Percentiles rank a stretch among this genome's conserved stretches.
Evolutionary conservation across 108 stramenopile genomes (phyloP).

Genomic region (Nitzschia palea): DNA sequence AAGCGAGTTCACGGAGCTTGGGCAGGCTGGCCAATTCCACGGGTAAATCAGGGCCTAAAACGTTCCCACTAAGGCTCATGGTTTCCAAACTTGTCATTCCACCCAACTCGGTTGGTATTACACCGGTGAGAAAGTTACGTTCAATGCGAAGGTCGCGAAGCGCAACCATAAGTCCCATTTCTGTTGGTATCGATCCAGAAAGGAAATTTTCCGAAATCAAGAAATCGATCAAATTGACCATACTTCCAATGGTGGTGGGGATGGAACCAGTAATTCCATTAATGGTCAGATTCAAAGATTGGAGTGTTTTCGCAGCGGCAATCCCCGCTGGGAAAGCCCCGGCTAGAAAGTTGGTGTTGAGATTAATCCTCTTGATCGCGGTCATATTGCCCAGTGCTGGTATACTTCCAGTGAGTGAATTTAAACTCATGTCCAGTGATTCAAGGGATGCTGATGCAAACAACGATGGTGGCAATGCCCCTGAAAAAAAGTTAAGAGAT

Average conservation of each 20-base stretch:
- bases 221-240: slow-evolving; percentile 33
- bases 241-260: slow-evolving; percentile 19
- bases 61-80: slow-evolving; percentile 25
- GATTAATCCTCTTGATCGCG: slow-evolving; percentile 19
- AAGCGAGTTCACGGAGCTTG: slow-evolving; percentile 22
- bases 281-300: slow-evolving; percentile 1
- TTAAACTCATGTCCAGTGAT: slow-evolving; percentile 22
- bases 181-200: slow-evolving; percentile 48
- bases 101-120: slow-evolving; percentile 20
- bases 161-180: slow-evolving; percentile 39
- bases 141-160: slow-evolving; percentile 16
- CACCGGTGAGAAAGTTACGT: slow-evolving; percentile 27
- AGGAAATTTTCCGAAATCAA: slow-evolving; percentile 43
- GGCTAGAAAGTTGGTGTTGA: slow-evolving; percentile 48
- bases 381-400: background rate
- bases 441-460: slow-evolving; percentile 23
- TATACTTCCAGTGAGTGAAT: background rate
- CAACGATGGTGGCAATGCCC: slow-evolving; percentile 1
- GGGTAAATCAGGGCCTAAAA: slow-evolving; percentile 19
- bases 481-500: slow-evolving; percentile 12
- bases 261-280: slow-evolving; percentile 50
- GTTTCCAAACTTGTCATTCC: slow-evolving; percentile 16
- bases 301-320: background rate
- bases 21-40: slow-evolving; percentile 16
- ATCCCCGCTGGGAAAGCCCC: slow-evolving; percentile 46